Evolutionary conservation across 1,139 yeast genomes (phyloP).

Genomic region (Taphrina pruni): DNA sequence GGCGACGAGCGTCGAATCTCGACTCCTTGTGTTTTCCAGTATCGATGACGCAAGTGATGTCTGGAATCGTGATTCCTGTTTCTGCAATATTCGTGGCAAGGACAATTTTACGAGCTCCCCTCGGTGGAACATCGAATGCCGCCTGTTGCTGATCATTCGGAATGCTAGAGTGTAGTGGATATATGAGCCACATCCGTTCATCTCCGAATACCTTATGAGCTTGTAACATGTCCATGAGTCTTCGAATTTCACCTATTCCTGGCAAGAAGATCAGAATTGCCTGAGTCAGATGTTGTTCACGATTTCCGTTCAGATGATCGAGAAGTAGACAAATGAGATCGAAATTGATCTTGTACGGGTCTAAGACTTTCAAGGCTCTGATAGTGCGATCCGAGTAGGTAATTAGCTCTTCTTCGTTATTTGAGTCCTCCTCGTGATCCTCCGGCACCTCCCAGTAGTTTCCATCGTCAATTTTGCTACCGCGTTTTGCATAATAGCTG

Average conservation of each 20-base stretch:
- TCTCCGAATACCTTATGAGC: slow-evolving; percentile 59
- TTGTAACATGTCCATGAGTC: slow-evolving; percentile 68
- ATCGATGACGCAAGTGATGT: slow-evolving; percentile 80
- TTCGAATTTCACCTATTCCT: slow-evolving; percentile 76
- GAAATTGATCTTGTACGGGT: slow-evolving; percentile 42
- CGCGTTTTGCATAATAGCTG: slow-evolving; percentile 31
- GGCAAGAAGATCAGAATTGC: slow-evolving; percentile 78
- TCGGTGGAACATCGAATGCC: slow-evolving; percentile 64
- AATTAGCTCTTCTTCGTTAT: slow-evolving; percentile 18
- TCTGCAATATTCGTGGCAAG: slow-evolving; percentile 79
- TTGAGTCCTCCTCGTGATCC: slow-evolving; percentile 36
- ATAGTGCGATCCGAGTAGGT: slow-evolving; percentile 30
- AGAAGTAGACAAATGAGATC: slow-evolving; percentile 42
- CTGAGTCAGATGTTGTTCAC: slow-evolving; percentile 50
- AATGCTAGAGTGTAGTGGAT: slow-evolving; percentile 79
- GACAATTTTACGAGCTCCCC: slow-evolving; percentile 66
- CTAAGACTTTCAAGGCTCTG: slow-evolving; percentile 29
- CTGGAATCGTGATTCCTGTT: slow-evolving; percentile 79
- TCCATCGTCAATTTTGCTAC: slow-evolving; percentile 3
- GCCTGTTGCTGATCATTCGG: slow-evolving; percentile 65
- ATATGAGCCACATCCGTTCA: slow-evolving; percentile 58
- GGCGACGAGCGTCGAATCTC: slow-evolving; percentile 63
- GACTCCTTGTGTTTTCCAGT: slow-evolving; percentile 73
- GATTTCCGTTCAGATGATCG: slow-evolving; percentile 26
- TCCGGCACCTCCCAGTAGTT: slow-evolving; percentile 30